These are phyloP conservation scores for Acacia confusa DNA, from an alignment of 306 rosid species.

Conservation along the genomic window DNA sequence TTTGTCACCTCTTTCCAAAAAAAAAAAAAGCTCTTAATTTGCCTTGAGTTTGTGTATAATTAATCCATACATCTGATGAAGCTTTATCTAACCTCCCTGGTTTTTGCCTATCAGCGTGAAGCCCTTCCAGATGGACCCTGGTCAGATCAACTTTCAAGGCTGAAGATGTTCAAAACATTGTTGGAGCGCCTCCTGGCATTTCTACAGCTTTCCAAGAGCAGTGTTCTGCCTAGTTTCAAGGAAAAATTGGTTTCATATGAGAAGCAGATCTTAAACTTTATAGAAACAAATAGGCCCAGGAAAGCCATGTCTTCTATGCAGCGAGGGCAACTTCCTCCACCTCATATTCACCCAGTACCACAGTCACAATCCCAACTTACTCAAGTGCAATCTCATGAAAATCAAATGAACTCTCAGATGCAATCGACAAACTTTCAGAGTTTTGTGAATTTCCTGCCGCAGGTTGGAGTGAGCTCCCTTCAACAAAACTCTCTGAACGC, in stretches of 20 bases:
- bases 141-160: slow-evolving; percentile 56
- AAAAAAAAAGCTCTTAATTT: slow-evolving; percentile 10
- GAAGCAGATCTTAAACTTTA: slow-evolving; percentile 51
- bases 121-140: slow-evolving; percentile 58
- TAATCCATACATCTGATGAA: slow-evolving; percentile 1
- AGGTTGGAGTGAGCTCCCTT: slow-evolving; percentile 54
- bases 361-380: neutral
- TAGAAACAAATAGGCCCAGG: slow-evolving; percentile 50
- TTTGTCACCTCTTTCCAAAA: slow-evolving; percentile 10
- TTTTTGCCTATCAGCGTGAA: slow-evolving; percentile 52
- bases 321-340: slow-evolving; percentile 1
- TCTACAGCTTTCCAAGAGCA: slow-evolving; percentile 53
- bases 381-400: slow-evolving; percentile 10
- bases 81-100: slow-evolving; percentile 24
- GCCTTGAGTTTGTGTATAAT: slow-evolving; percentile 13
- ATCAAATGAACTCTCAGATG: neutral
- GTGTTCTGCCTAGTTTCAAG: slow-evolving; percentile 35
- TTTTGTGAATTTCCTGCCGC: slow-evolving; percentile 56
- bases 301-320: slow-evolving; percentile 39
- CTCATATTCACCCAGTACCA: neutral
- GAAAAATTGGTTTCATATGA: slow-evolving; percentile 57
- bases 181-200: slow-evolving; percentile 53
- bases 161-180: slow-evolving; percentile 49
- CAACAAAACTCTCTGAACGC: slow-evolving; percentile 68
- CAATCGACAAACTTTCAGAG: neutral